Evolutionary conservation across 352 stramenopile species (phyloP).

Genomic region (Elongisporangium undulatum): DNA sequence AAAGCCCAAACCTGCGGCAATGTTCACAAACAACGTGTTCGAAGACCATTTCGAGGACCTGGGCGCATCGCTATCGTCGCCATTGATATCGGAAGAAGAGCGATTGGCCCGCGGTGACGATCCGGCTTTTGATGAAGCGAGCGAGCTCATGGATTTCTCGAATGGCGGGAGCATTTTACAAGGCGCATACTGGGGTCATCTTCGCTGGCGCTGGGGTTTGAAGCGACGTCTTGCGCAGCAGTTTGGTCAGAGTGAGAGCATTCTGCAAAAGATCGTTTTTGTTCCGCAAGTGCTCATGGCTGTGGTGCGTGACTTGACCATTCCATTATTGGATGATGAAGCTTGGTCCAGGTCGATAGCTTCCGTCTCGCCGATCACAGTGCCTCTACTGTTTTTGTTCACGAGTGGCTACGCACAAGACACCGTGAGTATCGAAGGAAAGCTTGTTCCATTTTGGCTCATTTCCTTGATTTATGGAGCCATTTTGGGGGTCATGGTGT

Average conservation of each 20-base stretch:
- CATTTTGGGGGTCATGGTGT: conserved; percentile 58
- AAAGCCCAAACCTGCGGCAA: conserved; percentile 4
- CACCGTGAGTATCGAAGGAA: conserved; percentile 19
- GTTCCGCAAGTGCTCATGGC: conserved; percentile 49
- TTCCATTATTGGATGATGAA: conserved; percentile 64
- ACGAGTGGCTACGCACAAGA: conserved; percentile 17
- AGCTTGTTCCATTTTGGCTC: conserved; percentile 38
- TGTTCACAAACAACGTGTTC: conserved; percentile 45
- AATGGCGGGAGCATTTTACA: conserved; percentile 32
- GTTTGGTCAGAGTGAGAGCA: conserved; percentile 16
- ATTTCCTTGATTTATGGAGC: conserved; percentile 17
- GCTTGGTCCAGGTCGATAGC: conserved; percentile 81
- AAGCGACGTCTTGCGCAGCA: conserved; percentile 36
- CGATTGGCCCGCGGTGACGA: conserved; percentile 12
- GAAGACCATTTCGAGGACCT: conserved; percentile 65
- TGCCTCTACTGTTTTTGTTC: conserved; percentile 85
- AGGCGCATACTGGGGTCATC: conserved; percentile 61
- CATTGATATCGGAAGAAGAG: conserved; percentile 52
- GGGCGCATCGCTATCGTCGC: conserved; percentile 41
- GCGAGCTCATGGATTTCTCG: conserved; percentile 21
- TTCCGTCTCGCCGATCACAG: conserved; percentile 74
- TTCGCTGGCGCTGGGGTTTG: conserved; percentile 67
- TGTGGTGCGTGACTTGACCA: conserved; percentile 54
- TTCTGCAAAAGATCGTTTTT: conserved; percentile 30
- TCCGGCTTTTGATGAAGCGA: background rate